These are phyloP conservation scores for Hordeum vulgare DNA, from an alignment of 176 grass and related monocot genomes.

Conservation along the genomic window MorexV3_pseudomolecules_assembly NC_058519.1:76557833-76558332, in stretches of 20 bases:
- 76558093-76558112: constrained; percentile 29
- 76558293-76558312: constrained; percentile 9
- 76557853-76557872: no score
- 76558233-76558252: constrained; percentile 56
- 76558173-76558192: constrained; percentile 24
- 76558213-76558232: constrained; percentile 27
- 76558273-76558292: constrained; percentile 28
- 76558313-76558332: constrained; percentile 14
- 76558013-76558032: constrained; percentile 35
- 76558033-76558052: constrained; percentile 28
- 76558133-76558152: constrained; percentile 59
- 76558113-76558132: constrained; percentile 53
- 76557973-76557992: neutral
- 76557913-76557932: neutral
- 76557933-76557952: no score
- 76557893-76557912: no score
- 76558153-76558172: constrained; percentile 43
- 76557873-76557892: no score
- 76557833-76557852: no score
- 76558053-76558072: constrained; percentile 56
- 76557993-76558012: constrained; percentile 28
- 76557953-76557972: neutral
- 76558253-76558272: constrained; percentile 49
- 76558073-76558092: constrained; percentile 42
- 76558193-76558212: constrained; percentile 9